Conservation (phyloP, 192 early-diverging fungal genomes). For the Chytriomyces sp. region DNA sequence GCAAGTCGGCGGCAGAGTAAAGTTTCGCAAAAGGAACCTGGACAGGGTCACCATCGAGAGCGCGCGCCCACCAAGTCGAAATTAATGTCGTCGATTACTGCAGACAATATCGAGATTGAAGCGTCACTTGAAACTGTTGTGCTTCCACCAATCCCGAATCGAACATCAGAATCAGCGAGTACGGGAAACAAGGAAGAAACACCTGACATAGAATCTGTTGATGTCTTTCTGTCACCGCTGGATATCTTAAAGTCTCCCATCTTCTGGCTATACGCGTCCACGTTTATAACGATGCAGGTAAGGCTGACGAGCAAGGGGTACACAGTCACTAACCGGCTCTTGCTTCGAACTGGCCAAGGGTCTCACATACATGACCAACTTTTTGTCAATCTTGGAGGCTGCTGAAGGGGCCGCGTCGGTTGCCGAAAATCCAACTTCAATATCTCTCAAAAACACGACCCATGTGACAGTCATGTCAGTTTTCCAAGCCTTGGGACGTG, state of each 20-base stretch:
- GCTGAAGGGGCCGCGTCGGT: not conserved
- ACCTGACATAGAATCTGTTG: too few species aligned
- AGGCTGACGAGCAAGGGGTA: not conserved
- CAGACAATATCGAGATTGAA: not conserved
- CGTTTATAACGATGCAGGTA: constrained; percentile 35
- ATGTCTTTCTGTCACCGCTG: not conserved
- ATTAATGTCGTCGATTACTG: too few species aligned
- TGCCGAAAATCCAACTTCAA: not conserved
- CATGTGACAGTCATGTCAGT: constrained; percentile 46
- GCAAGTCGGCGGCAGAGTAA: not conserved
- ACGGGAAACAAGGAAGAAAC: too few species aligned
- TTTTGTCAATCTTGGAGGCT: constrained; percentile 31
- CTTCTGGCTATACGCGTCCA: constrained; percentile 44
- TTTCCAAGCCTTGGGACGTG: constrained; percentile 26
- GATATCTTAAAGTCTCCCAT: constrained; percentile 40
- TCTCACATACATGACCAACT: constrained; percentile 41
- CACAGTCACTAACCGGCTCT: too few species aligned
- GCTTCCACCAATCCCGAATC: too few species aligned
- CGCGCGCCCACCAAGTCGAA: too few species aligned
- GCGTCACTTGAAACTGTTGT: not conserved
- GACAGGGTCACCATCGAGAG: too few species aligned
- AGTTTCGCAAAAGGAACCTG: too few species aligned
- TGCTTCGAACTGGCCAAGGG: not conserved
- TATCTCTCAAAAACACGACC: constrained; percentile 3
- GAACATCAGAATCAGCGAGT: too few species aligned